Evolutionary conservation across 2,329 filamentous ascomycete genomes (phyloP).

Genomic region (Tolypocladium cylindrosporum): DNA sequence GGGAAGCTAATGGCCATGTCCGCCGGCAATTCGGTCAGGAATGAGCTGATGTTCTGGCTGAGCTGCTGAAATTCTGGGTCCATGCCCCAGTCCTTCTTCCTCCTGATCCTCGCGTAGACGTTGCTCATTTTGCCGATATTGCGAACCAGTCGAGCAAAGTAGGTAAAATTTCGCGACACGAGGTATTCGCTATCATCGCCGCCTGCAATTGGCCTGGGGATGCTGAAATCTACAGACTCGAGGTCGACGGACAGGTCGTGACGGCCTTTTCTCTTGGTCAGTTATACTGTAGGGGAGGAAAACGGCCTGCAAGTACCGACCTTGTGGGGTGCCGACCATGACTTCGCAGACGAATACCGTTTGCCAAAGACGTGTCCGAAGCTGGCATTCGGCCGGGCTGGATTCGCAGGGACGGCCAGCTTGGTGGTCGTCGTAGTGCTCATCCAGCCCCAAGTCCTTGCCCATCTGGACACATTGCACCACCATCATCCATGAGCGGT

Average conservation of each 20-base stretch:
- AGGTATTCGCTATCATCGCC: conserved; percentile 67
- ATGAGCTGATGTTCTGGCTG: conserved; percentile 66
- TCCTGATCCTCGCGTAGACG: conserved; percentile 63
- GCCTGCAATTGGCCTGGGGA: conserved; percentile 53
- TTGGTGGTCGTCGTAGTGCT: conserved; percentile 73
- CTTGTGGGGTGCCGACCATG: conserved; percentile 91
- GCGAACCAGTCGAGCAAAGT: conserved; percentile 66
- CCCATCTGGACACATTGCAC: conserved; percentile 90
- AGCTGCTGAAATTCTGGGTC: conserved; percentile 75
- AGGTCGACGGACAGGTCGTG: conserved; percentile 67
- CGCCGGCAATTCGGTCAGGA: conserved; percentile 65
- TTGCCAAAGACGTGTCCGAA: conserved; percentile 86
- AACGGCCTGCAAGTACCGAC: conserved; percentile 29
- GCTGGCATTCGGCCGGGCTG: conserved; percentile 63
- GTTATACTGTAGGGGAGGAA: background rate
- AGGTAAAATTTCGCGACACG: conserved; percentile 74
- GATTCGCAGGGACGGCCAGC: conserved; percentile 61
- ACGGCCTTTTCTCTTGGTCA: conserved; percentile 44
- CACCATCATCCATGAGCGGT: conserved; percentile 92
- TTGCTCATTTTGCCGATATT: conserved; percentile 71
- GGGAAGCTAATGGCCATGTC: conserved; percentile 74
- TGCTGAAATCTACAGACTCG: conserved; percentile 65
- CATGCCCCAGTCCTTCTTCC: conserved; percentile 75
- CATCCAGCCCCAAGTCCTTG: conserved; percentile 80
- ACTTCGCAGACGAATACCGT: conserved; percentile 75